A percentile compares a stretch with the other conserved stretches of the same genome.
phyloP scores from a whole-genome alignment of 208 protist genomes.

The Trypanosoma platydactyli region DNA sequence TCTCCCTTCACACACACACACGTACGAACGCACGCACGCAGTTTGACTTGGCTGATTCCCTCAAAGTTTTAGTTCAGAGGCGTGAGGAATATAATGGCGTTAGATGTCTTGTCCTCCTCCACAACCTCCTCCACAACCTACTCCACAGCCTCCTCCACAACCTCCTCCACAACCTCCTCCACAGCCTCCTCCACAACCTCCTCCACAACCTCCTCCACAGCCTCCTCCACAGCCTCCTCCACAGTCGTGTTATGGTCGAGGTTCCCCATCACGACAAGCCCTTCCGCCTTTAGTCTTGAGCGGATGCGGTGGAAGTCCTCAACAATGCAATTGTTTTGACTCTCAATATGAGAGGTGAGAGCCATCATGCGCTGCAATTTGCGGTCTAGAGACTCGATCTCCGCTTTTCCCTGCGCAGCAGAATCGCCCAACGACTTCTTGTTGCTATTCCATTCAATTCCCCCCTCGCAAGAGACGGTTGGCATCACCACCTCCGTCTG shows the following conservation, averaged over 20 bases:
- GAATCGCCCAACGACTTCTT: slow-evolving; percentile 11
- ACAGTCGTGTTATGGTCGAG: too few relatives aligned
- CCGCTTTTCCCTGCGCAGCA: slow-evolving; percentile 37
- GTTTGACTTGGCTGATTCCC: too few relatives aligned
- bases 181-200: too few relatives aligned
- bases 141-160: too few relatives aligned
- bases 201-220: too few relatives aligned
- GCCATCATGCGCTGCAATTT: slow-evolving; percentile 49
- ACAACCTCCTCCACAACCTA: too few relatives aligned
- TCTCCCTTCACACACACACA: too few relatives aligned
- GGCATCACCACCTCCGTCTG: slow-evolving; percentile 17
- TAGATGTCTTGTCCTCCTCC: background rate
- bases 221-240: too few relatives aligned
- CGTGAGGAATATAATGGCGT: too few relatives aligned
- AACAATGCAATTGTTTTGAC: slow-evolving; percentile 61
- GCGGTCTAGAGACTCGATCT: slow-evolving; percentile 57
- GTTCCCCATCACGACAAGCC: slow-evolving; percentile 59
- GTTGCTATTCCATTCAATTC: background rate
- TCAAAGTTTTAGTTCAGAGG: too few relatives aligned
- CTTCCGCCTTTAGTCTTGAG: slow-evolving; percentile 45
- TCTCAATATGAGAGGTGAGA: slow-evolving; percentile 46
- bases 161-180: too few relatives aligned
- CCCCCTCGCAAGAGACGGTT: slow-evolving; percentile 1
- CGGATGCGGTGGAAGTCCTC: slow-evolving; percentile 54
- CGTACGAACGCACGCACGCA: too few relatives aligned